Conservation (phyloP, 345 rosid species). For the Reutealis trisperma region DNA sequence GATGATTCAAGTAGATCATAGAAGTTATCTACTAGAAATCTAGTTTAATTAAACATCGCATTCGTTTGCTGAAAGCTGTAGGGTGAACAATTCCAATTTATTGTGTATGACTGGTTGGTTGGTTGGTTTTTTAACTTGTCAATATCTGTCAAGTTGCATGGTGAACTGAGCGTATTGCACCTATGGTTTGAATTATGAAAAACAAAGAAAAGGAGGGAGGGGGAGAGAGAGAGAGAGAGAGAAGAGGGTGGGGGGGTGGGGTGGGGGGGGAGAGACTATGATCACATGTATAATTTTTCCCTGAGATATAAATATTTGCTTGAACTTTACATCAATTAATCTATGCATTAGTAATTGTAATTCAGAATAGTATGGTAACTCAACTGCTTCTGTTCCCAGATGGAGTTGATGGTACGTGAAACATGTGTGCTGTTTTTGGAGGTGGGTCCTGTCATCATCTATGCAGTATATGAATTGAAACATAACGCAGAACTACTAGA, state of each 20-base stretch:
- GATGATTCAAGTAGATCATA: background rate
- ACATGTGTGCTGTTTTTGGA: slow-evolving; percentile 68
- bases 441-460: slow-evolving; percentile 63
- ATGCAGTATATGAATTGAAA: slow-evolving; percentile 23
- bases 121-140: background rate
- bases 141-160: background rate
- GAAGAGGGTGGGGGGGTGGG: no score
- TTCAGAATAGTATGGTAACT: slow-evolving; percentile 39
- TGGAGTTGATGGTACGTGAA: slow-evolving; percentile 96
- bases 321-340: slow-evolving; percentile 19
- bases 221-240: no score
- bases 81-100: background rate
- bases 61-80: background rate
- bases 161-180: background rate
- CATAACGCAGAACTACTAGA: slow-evolving; percentile 11
- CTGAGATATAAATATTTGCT: background rate
- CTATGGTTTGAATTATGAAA: background rate
- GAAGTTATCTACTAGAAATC: background rate
- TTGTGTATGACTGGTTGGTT: background rate
- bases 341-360: slow-evolving; percentile 20
- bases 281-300: background rate
- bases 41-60: background rate
- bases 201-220: background rate
- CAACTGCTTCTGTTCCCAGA: slow-evolving; percentile 88
- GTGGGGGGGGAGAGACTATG: no score